Percentiles rank a stretch among this genome's conserved stretches.
Evolutionary conservation across 768 basidiomycete genomes (phyloP).

Genomic region (Termitomyces titanicus): DNA sequence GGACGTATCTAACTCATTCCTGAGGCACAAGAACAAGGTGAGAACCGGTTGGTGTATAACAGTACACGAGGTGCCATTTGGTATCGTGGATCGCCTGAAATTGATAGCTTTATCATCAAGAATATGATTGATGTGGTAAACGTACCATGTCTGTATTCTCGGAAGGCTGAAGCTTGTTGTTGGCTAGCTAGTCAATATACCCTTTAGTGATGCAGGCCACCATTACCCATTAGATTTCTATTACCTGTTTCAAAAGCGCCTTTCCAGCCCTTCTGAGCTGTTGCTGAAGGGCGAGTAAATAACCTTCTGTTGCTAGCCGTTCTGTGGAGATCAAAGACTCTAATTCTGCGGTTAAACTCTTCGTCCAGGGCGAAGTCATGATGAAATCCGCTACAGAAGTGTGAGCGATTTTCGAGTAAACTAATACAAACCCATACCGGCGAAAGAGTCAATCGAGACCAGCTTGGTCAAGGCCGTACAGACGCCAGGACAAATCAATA

Average conservation of each 20-base stretch:
- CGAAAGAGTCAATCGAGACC: slow-evolving; percentile 19
- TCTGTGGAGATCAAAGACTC: slow-evolving; percentile 21
- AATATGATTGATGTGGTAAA: not conserved
- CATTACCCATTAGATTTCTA: not conserved
- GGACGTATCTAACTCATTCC: not conserved
- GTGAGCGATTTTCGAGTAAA: not conserved
- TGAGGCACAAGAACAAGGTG: slow-evolving; percentile 11
- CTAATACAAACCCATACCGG: slow-evolving; percentile 21
- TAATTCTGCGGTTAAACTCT: slow-evolving; percentile 38
- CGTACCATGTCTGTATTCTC: not conserved
- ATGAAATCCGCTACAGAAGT: slow-evolving; percentile 22
- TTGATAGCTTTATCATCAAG: not conserved
- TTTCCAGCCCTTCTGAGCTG: slow-evolving; percentile 24
- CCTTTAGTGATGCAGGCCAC: not conserved
- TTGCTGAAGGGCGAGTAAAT: slow-evolving; percentile 25
- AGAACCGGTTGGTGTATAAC: slow-evolving; percentile 4
- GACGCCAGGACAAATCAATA: slow-evolving; percentile 45
- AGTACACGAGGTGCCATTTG: slow-evolving; percentile 10
- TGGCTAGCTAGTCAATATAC: not conserved
- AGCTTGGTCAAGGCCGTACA: slow-evolving; percentile 46
- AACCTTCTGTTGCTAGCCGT: slow-evolving; percentile 13
- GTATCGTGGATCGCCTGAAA: slow-evolving; percentile 3
- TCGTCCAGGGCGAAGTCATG: slow-evolving; percentile 48
- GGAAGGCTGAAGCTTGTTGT: not conserved
- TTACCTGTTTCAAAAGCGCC: slow-evolving; percentile 26